phyloP scores from a whole-genome alignment of 2,329 filamentous ascomycete species.

The Xylogone sp. region DNA sequence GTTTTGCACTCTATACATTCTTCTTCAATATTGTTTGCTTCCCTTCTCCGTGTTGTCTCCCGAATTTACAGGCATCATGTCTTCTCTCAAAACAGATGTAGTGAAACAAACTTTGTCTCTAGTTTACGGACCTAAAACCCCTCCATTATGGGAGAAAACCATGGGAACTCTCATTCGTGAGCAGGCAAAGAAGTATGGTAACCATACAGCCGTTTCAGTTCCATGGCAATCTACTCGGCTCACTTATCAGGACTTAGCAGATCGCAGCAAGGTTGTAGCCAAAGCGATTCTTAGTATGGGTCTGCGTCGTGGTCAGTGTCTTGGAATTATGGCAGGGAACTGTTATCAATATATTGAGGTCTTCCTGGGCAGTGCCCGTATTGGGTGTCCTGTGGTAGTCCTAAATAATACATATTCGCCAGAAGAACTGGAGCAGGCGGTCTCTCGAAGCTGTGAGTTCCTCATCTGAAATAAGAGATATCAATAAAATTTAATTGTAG shows the following conservation, averaged over 20 bases:
- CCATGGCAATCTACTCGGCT: not conserved
- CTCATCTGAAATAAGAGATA: constrained; percentile 4
- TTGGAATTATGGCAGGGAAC: constrained; percentile 20
- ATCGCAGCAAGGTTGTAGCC: not conserved
- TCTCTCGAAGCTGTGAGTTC: not conserved
- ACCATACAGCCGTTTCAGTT: not conserved
- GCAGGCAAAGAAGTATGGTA: not conserved
- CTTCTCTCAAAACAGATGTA: too few relatives aligned
- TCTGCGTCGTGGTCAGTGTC: constrained; percentile 11
- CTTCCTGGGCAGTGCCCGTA: constrained; percentile 23
- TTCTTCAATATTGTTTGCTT: too few relatives aligned
- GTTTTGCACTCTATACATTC: too few relatives aligned
- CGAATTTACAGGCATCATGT: too few relatives aligned
- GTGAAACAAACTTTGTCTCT: too few relatives aligned
- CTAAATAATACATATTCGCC: constrained; percentile 81
- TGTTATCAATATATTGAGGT: constrained; percentile 23
- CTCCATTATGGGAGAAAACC: not conserved
- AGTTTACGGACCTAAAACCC: not conserved
- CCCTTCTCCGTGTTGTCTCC: too few relatives aligned
- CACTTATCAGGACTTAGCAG: not conserved
- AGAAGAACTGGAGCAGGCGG: constrained; percentile 63
- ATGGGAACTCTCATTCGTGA: not conserved
- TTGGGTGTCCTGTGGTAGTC: constrained; percentile 69
- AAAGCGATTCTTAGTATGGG: constrained; percentile 4
- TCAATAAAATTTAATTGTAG: constrained; percentile 14